Evolutionary conservation across 1,284 basidiomycete genomes (phyloP).

Genomic region (Rhizopogon parksii): DNA sequence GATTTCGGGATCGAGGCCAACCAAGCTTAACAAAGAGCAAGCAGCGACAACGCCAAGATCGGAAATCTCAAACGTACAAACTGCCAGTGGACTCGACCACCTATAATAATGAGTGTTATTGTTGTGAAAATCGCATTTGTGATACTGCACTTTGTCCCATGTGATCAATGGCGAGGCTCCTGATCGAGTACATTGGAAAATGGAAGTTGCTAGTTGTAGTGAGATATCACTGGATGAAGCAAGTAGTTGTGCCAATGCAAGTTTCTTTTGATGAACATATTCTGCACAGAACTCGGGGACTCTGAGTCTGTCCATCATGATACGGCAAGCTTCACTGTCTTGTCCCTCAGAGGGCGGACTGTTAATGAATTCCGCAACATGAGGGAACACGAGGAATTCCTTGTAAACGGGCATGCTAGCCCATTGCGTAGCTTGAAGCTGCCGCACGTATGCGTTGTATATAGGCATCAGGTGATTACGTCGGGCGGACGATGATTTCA

Average conservation of each 20-base stretch:
- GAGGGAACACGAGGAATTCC: not conserved
- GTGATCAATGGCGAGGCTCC: not conserved
- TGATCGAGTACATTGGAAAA: not conserved
- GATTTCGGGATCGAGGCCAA: not conserved
- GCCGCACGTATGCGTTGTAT: not conserved
- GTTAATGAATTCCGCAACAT: not conserved
- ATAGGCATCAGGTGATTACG: not conserved
- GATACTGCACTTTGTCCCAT: not conserved
- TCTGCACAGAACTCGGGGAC: not conserved
- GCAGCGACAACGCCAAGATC: not conserved
- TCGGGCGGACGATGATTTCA: not conserved
- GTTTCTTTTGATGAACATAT: not conserved
- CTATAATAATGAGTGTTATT: not conserved
- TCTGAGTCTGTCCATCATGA: not conserved
- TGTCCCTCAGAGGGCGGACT: not conserved
- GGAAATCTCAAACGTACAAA: not conserved
- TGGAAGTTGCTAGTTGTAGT: not conserved
- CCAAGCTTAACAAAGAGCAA: not conserved
- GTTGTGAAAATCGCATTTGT: not conserved
- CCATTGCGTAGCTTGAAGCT: not conserved
- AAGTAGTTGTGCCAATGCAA: not conserved
- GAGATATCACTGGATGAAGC: not conserved
- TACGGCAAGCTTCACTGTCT: not conserved
- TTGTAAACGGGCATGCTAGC: not conserved
- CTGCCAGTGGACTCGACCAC: rapidly evolving